Evolutionary conservation across 1,139 yeast genomes (phyloP).

Genomic region (Suhomyces bolitotheri): DNA sequence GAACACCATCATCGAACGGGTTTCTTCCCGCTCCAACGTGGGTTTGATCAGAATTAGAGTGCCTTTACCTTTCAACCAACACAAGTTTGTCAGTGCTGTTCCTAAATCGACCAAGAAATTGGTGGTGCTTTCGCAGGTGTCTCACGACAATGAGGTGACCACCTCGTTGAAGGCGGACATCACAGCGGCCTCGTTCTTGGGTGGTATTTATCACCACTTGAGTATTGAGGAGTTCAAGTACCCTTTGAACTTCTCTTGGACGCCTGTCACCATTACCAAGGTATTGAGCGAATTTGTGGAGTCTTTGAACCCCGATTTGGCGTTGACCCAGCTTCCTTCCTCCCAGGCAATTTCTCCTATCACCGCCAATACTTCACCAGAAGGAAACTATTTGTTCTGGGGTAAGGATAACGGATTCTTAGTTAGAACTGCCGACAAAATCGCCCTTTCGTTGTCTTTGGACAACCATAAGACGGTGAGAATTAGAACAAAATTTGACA

Average conservation of each 20-base stretch:
- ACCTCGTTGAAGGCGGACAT: conserved; percentile 65
- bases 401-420: conserved; percentile 60
- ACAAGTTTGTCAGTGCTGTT: conserved; percentile 56
- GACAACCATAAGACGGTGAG: conserved; percentile 56
- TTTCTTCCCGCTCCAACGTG: conserved; percentile 35
- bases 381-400: conserved; percentile 64
- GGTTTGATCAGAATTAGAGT: conserved; percentile 76
- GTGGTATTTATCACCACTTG: conserved; percentile 41
- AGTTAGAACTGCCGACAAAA: conserved; percentile 58
- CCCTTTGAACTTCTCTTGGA: conserved; percentile 56
- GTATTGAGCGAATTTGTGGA: conserved; percentile 47
- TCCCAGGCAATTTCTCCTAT: conserved; percentile 5
- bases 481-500: conserved; percentile 70
- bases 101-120: conserved; percentile 61
- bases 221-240: conserved; percentile 53
- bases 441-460: conserved; percentile 73
- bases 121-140: conserved; percentile 63
- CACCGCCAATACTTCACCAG: conserved; percentile 47
- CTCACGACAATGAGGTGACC: conserved; percentile 27
- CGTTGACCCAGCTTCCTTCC: conserved; percentile 14
- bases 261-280: conserved; percentile 54
- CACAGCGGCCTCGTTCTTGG: conserved; percentile 66
- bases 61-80: conserved; percentile 73
- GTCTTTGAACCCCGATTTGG: conserved; percentile 30
- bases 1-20: conserved; percentile 41